Percentiles rank a stretch among this genome's conserved stretches.
phyloP scores from a whole-genome alignment of 1,139 yeast species.

The Debaryomyces sp. region DNA sequence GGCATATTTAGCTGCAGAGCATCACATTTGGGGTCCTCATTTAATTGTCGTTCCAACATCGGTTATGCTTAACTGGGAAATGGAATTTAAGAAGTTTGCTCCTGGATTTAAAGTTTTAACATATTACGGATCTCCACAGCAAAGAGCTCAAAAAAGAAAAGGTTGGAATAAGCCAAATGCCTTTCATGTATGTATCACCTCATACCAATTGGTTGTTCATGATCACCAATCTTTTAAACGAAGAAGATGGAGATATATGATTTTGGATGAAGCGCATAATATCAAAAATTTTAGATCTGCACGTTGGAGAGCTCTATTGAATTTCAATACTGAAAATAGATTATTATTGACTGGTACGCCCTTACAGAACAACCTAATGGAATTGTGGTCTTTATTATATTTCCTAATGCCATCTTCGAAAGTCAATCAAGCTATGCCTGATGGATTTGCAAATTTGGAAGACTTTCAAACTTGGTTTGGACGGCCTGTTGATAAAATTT shows the following conservation, averaged over 20 bases:
- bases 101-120: constrained; percentile 97
- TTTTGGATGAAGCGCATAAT: constrained; percentile 97
- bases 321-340: constrained; percentile 90
- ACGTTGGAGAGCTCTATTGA: constrained; percentile 93
- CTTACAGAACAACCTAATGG: constrained; percentile 87
- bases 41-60: constrained; percentile 96
- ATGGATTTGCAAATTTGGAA: constrained; percentile 93
- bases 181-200: constrained; percentile 95
- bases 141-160: constrained; percentile 90
- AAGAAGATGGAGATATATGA: constrained; percentile 94
- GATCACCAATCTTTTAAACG: constrained; percentile 94
- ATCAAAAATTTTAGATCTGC: constrained; percentile 95
- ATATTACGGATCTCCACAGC: constrained; percentile 97
- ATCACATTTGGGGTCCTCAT: constrained; percentile 98
- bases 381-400: constrained; percentile 90
- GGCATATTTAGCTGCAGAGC: constrained; percentile 89
- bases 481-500: constrained; percentile 87
- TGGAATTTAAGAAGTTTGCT: constrained; percentile 98
- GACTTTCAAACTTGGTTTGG: constrained; percentile 99
- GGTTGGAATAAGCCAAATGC: constrained; percentile 98
- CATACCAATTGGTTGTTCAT: constrained; percentile 94
- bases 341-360: constrained; percentile 94
- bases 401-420: constrained; percentile 93
- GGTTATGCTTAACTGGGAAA: constrained; percentile 99
- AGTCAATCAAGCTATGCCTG: constrained; percentile 75